Percentiles rank a stretch among this genome's conserved stretches.
These are phyloP conservation scores for Colletotrichum liriopes DNA, from an alignment of 2,329 filamentous ascomycete genomes.

Conservation along the genomic window DNA sequence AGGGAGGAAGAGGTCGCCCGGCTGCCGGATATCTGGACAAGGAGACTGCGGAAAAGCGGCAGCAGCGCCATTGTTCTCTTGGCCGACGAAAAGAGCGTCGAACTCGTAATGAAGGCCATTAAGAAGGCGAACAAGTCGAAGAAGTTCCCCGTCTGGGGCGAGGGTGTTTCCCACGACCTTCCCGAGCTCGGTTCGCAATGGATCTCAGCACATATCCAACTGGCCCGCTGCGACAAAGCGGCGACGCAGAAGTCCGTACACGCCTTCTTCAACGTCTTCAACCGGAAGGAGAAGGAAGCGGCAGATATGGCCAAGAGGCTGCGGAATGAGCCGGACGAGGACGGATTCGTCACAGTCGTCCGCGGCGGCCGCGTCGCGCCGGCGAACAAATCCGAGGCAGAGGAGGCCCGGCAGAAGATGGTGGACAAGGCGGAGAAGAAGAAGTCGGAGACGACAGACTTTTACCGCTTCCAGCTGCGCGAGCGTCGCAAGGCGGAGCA, in stretches of 20 bases:
- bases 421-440: conserved; percentile 75
- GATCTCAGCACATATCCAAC: conserved; percentile 77
- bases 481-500: conserved; percentile 85
- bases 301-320: conserved; percentile 74
- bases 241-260: conserved; percentile 83
- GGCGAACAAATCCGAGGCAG: conserved; percentile 80
- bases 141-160: conserved; percentile 78
- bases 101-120: conserved; percentile 82
- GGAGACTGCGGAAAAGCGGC: conserved; percentile 79
- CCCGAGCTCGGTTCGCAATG: conserved; percentile 71
- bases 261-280: conserved; percentile 89
- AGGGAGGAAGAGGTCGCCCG: conserved; percentile 71
- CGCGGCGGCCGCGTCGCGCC: conserved; percentile 83
- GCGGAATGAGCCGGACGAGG: conserved; percentile 88
- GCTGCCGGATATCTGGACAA: conserved; percentile 82
- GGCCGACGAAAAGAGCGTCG: conserved; percentile 85
- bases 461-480: conserved; percentile 87
- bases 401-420: conserved; percentile 72
- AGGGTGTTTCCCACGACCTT: conserved; percentile 70
- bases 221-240: conserved; percentile 79
- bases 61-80: conserved; percentile 86
- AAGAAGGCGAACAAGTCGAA: conserved; percentile 73
- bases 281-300: conserved; percentile 76
- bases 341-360: conserved; percentile 95
- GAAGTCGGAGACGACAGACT: conserved; percentile 77